Base-by-base conservation (phyloP, 192 early-diverging fungal genomes). In the Gamsiella multidivaricata region DNA sequence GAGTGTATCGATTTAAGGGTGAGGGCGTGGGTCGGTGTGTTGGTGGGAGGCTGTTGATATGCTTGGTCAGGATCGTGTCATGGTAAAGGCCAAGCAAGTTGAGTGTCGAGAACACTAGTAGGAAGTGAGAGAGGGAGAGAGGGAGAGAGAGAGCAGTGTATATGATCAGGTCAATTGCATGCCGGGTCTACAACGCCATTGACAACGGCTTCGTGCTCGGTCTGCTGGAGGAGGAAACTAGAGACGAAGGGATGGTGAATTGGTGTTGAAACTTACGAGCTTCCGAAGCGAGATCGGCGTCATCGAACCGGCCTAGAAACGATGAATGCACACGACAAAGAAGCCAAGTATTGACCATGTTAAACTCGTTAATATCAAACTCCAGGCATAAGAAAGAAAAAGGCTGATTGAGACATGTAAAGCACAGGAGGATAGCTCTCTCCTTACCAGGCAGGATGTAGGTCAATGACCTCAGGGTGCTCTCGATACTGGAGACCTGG, bases 261-360 rank as follows among this genome's bases (percentile, higher is more conserved):
- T 0, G 12, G 31, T 36, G 56, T 1, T 6, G 33, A 8, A 52
- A 70, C 71, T 81, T 90, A 86, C 87, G 81, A 15, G 90, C 91
- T 86, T 97, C 94, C 15, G 95, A 95, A 11, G 92, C 93, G 37
- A 98, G 85, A 70, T 98, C 97, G 18, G 95, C 89, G 76, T 97
- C 93, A 36, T 91, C 88, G 79, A 98, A 98, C 12, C 97, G 91
- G 52, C 96, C 94, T 92, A 79, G 43, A 37, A 52, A 17, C 4
- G 32, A 26, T 0, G 20, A 14, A 41, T 7, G 39, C 39, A 41
- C 7, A 14, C 7, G 39, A 10, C 8, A 41, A 14, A 41, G 39
- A 10, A 41, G 39, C 7, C 7, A 41, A 14, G 39, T n/a, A n/a
- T n/a, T n/a, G n/a, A n/a, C n/a, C n/a, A n/a, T n/a, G n/a, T n/a